Evolutionary conservation across 768 basidiomycete genomes (phyloP), one percentile per base, ranked within the genome.

Genomic region (Suillus cothurnatus): DNA sequence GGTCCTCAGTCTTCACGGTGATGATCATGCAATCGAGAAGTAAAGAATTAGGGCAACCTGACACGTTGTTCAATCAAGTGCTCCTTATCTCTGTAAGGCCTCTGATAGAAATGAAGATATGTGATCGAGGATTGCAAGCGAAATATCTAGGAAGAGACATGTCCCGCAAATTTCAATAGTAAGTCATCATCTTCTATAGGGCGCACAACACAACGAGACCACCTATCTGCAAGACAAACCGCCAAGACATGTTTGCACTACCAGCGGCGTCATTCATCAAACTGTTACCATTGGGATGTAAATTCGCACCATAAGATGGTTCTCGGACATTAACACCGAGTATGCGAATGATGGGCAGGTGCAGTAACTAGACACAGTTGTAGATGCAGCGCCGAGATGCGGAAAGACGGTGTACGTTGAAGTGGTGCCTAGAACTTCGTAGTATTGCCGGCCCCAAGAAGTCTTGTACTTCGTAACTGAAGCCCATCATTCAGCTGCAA

Each of bases 201-300:
- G 26, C 86, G 83, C 61, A 88, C 82, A 43, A 85, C 69, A 65
- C 81, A 86, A 62, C 80, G 80, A 4, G 78, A 78, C 59, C 92
- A 73, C 61, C 81, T 84, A 32, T 84, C 75, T 3, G 90, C 89
- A 17, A 94, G 77, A 17, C 81, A 77, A 15, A 84, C 82, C 3
- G 92, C 93, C 31, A 94, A 80, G 3, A 92, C 74, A 73, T 94
- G 93, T 73, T 94, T 94, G 72, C 93, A 94, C 93, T 94, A 47
- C 47, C 6, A 19, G 55, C n/a, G 15, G 39, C 68, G 31, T 60
- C 52, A 39, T 64, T 60, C 61, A 61, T 59, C 11, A 32, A 58
- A 21, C 34, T 31, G 41, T 21, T 49, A 21, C 28, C 6, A 14
- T 15, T 32, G 43, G 36, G 17, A 61, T 55, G 43, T 19, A 58